Evolutionary conservation across 768 basidiomycete genomes (phyloP).

Genomic region (Lyophyllum semitale): DNA sequence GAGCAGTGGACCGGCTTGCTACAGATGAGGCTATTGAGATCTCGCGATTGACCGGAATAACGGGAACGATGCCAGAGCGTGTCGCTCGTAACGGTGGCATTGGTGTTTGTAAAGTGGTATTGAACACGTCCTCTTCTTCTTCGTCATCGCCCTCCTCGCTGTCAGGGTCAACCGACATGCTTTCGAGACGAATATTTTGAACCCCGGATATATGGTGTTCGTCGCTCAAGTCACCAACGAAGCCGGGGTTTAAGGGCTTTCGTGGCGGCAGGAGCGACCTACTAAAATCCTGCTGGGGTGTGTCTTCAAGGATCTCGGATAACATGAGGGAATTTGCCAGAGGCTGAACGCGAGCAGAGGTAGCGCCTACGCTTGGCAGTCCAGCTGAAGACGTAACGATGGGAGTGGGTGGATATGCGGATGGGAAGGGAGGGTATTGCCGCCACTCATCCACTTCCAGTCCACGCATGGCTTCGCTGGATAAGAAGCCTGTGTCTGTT

Average conservation of each 20-base stretch:
- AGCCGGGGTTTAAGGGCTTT: slow-evolving; percentile 62
- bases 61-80: slow-evolving; percentile 9
- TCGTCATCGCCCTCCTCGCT: slow-evolving; percentile 30
- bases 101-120: slow-evolving; percentile 70
- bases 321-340: slow-evolving; percentile 17
- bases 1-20: slow-evolving; percentile 33
- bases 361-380: slow-evolving; percentile 17
- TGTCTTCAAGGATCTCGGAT: slow-evolving; percentile 43
- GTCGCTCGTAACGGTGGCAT: slow-evolving; percentile 23
- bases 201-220: slow-evolving; percentile 40
- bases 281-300: slow-evolving; percentile 60
- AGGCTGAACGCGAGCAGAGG: background rate
- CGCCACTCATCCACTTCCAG: slow-evolving; percentile 66
- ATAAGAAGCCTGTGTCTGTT: background rate
- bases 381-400: slow-evolving; percentile 36
- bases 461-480: slow-evolving; percentile 6
- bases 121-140: slow-evolving; percentile 62
- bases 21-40: slow-evolving; percentile 16
- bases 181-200: slow-evolving; percentile 25
- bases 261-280: slow-evolving; percentile 68
- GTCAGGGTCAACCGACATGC: slow-evolving; percentile 32
- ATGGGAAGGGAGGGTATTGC: slow-evolving; percentile 72
- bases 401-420: slow-evolving; percentile 77
- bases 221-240: slow-evolving; percentile 65
- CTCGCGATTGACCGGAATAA: slow-evolving; percentile 12